These are phyloP conservation scores for Fusarium abutilonis DNA, from an alignment of 2,329 filamentous ascomycete genomes.

Conservation along the genomic window DNA sequence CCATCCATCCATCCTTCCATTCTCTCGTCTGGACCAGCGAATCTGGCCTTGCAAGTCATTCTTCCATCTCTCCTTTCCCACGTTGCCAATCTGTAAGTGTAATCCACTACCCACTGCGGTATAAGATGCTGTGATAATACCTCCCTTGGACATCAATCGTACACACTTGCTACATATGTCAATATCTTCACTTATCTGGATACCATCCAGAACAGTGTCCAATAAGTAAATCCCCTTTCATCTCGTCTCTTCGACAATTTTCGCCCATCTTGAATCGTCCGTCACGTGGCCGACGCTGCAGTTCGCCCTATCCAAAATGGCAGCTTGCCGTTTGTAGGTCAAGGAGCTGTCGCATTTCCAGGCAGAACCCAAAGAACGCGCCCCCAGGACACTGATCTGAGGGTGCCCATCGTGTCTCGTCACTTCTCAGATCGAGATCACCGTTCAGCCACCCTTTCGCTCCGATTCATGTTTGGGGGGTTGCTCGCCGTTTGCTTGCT, in stretches of 20 bases:
- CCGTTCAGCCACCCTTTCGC: conserved; percentile 66
- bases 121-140: conserved; percentile 35
- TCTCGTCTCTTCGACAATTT: conserved; percentile 19
- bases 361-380: conserved; percentile 1
- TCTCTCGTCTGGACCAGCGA: conserved; percentile 3
- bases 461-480: conserved; percentile 68
- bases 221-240: conserved; percentile 14
- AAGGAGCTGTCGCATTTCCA: conserved; percentile 8
- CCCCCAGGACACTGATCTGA: conserved; percentile 1
- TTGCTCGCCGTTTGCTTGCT: conserved; percentile 58
- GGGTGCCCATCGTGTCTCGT: conserved; percentile 14
- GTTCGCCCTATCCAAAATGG: conserved; percentile 42
- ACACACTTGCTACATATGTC: conserved; percentile 40
- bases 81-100: conserved; percentile 41
- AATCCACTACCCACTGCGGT: conserved; percentile 30
- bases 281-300: conserved; percentile 16
- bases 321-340: conserved; percentile 24
- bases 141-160: conserved; percentile 38
- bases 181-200: conserved; percentile 30
- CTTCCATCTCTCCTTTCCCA: conserved; percentile 23
- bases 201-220: conserved; percentile 43
- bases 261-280: conserved; percentile 19
- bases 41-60: conserved; percentile 29
- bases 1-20: neutral
- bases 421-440: conserved; percentile 33